Conservation (phyloP, 805 yeast genomes). For the Saccharomycodes ludwigii region DNA sequence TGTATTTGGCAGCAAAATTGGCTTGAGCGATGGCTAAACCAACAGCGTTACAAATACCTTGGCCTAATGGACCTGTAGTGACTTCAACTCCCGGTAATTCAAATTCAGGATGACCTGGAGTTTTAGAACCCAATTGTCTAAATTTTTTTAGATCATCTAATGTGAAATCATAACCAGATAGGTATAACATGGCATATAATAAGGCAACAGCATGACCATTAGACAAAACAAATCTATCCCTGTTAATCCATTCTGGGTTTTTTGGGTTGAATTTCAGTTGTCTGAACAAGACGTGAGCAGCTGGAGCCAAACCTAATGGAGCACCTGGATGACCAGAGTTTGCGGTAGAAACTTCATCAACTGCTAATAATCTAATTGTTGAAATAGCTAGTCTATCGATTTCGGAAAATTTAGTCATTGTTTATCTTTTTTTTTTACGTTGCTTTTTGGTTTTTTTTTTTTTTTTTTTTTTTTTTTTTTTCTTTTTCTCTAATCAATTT, state of each 20-base stretch:
- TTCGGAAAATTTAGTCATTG: slow-evolving; percentile 30
- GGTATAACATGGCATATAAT: slow-evolving; percentile 71
- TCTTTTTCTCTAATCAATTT: slow-evolving; percentile 1
- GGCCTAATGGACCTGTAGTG: slow-evolving; percentile 98
- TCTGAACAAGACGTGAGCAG: slow-evolving; percentile 79
- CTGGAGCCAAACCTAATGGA: slow-evolving; percentile 94
- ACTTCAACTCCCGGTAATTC: slow-evolving; percentile 91
- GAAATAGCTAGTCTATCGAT: slow-evolving; percentile 66
- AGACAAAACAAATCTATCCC: slow-evolving; percentile 89
- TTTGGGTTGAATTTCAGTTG: slow-evolving; percentile 79
- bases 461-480: slow-evolving; percentile 3
- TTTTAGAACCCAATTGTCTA: slow-evolving; percentile 80
- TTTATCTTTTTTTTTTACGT: slow-evolving; percentile 2
- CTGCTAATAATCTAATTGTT: slow-evolving; percentile 82
- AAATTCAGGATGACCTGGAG: slow-evolving; percentile 97
- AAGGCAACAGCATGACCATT: slow-evolving; percentile 96
- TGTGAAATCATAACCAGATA: slow-evolving; percentile 70
- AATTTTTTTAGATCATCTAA: slow-evolving; percentile 81
- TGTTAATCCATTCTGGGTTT: slow-evolving; percentile 85
- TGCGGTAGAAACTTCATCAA: slow-evolving; percentile 77
- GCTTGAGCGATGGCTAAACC: slow-evolving; percentile 94
- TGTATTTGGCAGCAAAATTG: slow-evolving; percentile 84
- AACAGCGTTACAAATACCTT: slow-evolving; percentile 92
- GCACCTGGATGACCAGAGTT: slow-evolving; percentile 99
- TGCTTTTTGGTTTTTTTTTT: neutral